These are phyloP conservation scores for Phytophthora syringae DNA, from an alignment of 352 stramenopile species.

Conservation along the genomic window DNA sequence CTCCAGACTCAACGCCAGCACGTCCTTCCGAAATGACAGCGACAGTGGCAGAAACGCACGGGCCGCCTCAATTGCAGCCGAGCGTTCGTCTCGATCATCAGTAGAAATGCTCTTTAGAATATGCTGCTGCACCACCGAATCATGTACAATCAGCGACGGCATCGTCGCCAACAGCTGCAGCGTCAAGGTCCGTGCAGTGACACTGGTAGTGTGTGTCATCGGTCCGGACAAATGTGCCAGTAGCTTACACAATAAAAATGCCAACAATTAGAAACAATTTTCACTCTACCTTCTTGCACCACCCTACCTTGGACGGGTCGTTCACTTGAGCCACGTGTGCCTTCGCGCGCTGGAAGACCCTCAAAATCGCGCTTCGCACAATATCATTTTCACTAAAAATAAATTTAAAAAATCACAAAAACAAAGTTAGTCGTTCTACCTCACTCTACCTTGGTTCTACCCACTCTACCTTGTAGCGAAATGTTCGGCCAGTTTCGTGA, in stretches of 20 bases:
- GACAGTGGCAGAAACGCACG: constrained; percentile 34
- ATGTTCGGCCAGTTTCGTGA: constrained; percentile 61
- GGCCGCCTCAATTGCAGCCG: constrained; percentile 41
- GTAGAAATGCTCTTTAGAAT: constrained; percentile 25
- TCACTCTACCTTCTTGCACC: constrained; percentile 1
- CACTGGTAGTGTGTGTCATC: constrained; percentile 20
- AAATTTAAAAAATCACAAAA: neutral
- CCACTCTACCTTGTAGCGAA: constrained; percentile 47
- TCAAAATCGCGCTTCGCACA: constrained; percentile 47
- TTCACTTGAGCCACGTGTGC: constrained; percentile 58
- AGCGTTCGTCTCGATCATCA: constrained; percentile 28
- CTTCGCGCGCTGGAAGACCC: constrained; percentile 45
- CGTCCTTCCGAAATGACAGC: constrained; percentile 34
- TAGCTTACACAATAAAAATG: constrained; percentile 28
- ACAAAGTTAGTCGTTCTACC: constrained; percentile 9
- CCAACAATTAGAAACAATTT: neutral
- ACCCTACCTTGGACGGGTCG: constrained; percentile 50
- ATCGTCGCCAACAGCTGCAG: constrained; percentile 55
- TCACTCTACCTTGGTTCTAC: constrained; percentile 7
- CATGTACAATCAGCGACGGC: constrained; percentile 39
- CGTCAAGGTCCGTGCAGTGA: constrained; percentile 32
- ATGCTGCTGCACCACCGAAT: constrained; percentile 34
- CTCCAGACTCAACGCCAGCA: constrained; percentile 26
- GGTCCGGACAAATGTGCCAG: constrained; percentile 20
- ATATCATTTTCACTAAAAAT: constrained; percentile 41